Base-by-base conservation (phyloP, 176 grass and related monocot species). In the Tillandsia fasciculata region DNA sequence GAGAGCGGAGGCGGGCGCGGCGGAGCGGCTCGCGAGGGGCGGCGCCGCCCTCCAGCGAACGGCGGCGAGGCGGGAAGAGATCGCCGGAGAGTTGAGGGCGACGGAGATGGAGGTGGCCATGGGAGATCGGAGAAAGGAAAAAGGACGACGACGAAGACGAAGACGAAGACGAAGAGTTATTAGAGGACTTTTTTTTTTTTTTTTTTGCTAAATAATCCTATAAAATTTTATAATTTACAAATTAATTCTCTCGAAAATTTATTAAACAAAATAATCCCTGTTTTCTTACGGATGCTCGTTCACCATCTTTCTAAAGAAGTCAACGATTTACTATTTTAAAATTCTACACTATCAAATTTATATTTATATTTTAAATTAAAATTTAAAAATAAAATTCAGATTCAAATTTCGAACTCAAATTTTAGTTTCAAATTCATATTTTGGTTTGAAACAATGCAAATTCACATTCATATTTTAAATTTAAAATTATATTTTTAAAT, bases 71-170 rank as follows among this genome's bases (percentile, higher is more conserved):
- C 57, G 58, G 3, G 11, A 17, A 3, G 70, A 10, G 70, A 73
- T 54, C 14, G 75, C 64, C 1, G 76, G 71, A 29, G 72, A 22
- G 28, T 14, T 48, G 22, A 69, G 17, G 50, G 76, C 71, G 28
- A 79, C 64, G 49, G 81, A 69, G 51, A 79, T 69, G 49, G 81
- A 69, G 51, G 76, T 65, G 8, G 77, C 77, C 76, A 79, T 75
- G 12, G 52, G 70, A 71, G 76, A 69, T 84, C 68, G n/a, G 47
- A 68, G 76, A 47, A 68, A 66, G 70, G 52, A 23, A 71, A 71
- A 70, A 53, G 53, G 69, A 50, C n/a, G 63, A 47, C 29, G 52
- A 15, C 11, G 52, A 54, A 15, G 12, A n/a, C n/a, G n/a, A n/a
- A n/a, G n/a, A n/a, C n/a, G n/a, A n/a, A n/a, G n/a, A 10, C 0